phyloP scores from a whole-genome alignment of 2,329 filamentous ascomycete genomes.

The Trichoderma breve region DNA sequence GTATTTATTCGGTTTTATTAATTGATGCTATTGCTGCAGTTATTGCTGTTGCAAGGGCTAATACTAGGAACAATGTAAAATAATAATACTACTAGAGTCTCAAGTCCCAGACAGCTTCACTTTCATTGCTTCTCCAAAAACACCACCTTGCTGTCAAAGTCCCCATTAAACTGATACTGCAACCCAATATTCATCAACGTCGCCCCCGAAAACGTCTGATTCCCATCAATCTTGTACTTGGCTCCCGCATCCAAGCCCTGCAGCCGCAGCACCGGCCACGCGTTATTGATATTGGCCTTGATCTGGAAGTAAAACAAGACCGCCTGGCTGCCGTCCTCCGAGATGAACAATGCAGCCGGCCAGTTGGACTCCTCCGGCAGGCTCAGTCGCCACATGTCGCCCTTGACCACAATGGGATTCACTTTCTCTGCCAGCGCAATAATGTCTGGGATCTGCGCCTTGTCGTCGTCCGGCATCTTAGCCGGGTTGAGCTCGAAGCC shows the following conservation, averaged over 20 bases:
- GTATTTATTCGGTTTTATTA: not conserved
- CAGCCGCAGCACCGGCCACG: slow-evolving; percentile 50
- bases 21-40: not conserved
- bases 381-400: slow-evolving; percentile 58
- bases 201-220: slow-evolving; percentile 52
- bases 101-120: not conserved
- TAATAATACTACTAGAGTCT: too few relatives aligned
- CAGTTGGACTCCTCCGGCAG: slow-evolving; percentile 59
- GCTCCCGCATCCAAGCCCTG: slow-evolving; percentile 56
- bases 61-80: not conserved
- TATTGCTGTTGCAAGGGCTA: not conserved
- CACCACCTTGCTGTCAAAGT: slow-evolving; percentile 58
- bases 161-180: slow-evolving; percentile 49
- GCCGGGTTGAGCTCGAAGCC: slow-evolving; percentile 62
- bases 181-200: slow-evolving; percentile 63
- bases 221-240: slow-evolving; percentile 52
- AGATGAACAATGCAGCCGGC: slow-evolving; percentile 60
- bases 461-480: slow-evolving; percentile 51
- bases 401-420: slow-evolving; percentile 57
- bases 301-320: slow-evolving; percentile 63
- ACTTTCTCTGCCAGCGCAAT: slow-evolving; percentile 54
- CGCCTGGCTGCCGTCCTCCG: slow-evolving; percentile 47
- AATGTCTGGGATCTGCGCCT: slow-evolving; percentile 50
- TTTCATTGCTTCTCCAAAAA: slow-evolving; percentile 45
- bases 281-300: slow-evolving; percentile 49